Base-by-base conservation (phyloP, 768 basidiomycete species). In the Boletellus ananas region DNA sequence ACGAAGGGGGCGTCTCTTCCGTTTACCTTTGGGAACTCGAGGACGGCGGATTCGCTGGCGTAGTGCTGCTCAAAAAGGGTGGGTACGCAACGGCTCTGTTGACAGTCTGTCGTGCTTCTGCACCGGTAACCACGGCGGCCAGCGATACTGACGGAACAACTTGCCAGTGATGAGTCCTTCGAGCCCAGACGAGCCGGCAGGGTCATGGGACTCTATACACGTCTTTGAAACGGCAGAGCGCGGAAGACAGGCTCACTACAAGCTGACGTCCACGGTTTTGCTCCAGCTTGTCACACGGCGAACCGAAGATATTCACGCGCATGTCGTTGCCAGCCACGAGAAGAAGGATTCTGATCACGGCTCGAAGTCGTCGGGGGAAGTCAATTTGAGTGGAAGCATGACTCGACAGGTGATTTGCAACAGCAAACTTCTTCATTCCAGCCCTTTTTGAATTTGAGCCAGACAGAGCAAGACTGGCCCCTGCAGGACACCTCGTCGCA, bases 11-110 rank as follows among this genome's bases (percentile, higher is more conserved):
- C 4, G 85, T 92, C 2, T 96, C 93, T 23, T 93, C 90, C 20
- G 95, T 96, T 14, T 99, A 94, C 70, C 82, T 99, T 17, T 99
- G 96, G 96, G 95, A 98, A 65, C 77, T 94, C 23, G 95, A 97
- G 50, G 94, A 98, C 60, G 91, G 90, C 14, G 90, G 87, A 44
- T 98, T 97, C 68, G 95, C 96, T 9, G 96, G 96, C 10, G 95
- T 95, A 2, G 96, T 98, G 1, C 72, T 99, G 47, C 73, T 99
- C 56, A 96, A 97, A 78, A 99, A 98, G 74, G 78, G 94, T 94
- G 51, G 51, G 77, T 66, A 14, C 21, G 20, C 21, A 29, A 33
- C 18, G 23, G 23, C 23, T 5, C 23, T 4, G 23, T 25, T 2
- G 39, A 33, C 35, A 38, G 36, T 37, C 13, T 41, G 20, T 21